phyloP scores from a whole-genome alignment of 257 asterid species.

The Petrea volubilis region DNA sequence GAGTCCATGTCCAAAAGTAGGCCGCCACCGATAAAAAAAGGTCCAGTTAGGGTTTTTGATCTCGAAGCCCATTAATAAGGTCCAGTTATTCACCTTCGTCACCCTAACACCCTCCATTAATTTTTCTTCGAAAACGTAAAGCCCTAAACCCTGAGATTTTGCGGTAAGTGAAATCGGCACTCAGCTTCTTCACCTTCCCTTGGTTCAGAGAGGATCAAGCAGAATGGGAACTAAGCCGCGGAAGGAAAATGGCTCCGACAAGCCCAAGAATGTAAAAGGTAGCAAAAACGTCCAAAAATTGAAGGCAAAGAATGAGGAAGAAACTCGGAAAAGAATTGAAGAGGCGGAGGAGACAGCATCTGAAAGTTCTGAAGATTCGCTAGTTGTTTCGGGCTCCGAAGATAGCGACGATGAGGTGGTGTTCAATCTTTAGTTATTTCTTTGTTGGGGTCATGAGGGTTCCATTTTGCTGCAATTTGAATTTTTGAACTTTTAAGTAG shows the following conservation, averaged over 20 bases:
- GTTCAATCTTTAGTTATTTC: background rate
- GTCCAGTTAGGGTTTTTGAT: too few relatives aligned
- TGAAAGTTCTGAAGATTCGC: slow-evolving; percentile 42
- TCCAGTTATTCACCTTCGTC: too few relatives aligned
- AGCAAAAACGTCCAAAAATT: slow-evolving; percentile 15
- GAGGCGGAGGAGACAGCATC: slow-evolving; percentile 28
- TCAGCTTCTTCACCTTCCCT: background rate
- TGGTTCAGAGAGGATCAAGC: background rate
- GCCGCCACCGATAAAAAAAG: too few relatives aligned
- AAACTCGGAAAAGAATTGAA: slow-evolving; percentile 27
- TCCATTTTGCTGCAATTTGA: background rate
- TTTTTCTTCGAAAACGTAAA: too few relatives aligned
- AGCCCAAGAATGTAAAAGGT: slow-evolving; percentile 15
- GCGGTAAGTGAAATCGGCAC: background rate
- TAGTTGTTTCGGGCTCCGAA: slow-evolving; percentile 31
- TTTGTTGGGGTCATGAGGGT: background rate
- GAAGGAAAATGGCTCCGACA: slow-evolving; percentile 20
- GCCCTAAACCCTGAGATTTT: background rate
- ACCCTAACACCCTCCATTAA: background rate
- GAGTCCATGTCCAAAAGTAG: too few relatives aligned
- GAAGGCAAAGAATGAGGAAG: slow-evolving; percentile 23
- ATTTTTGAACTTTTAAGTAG: background rate
- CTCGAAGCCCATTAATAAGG: too few relatives aligned
- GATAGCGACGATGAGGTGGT: slow-evolving; percentile 33
- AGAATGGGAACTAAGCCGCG: slow-evolving; percentile 21